phyloP scores from a whole-genome alignment of 768 basidiomycete genomes.

The Hysterangium stoloniferum region DNA sequence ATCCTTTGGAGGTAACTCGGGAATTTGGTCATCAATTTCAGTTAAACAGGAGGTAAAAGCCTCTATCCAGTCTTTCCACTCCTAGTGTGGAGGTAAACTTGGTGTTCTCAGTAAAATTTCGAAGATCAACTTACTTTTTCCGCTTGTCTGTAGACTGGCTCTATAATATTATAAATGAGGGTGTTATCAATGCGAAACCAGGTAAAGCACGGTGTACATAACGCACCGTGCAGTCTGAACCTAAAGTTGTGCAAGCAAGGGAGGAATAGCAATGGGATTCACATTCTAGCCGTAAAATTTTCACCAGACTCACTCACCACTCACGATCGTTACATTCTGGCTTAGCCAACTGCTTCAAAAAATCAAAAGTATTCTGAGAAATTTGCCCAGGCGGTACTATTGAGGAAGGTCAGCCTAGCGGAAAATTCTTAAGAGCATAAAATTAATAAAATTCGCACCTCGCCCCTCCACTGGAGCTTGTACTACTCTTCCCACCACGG shows the following conservation, averaged over 20 bases:
- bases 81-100: constrained; percentile 23
- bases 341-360: constrained; percentile 59
- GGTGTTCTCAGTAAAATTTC: neutral
- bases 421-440: neutral
- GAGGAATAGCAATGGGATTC: neutral
- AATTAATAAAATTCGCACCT: constrained; percentile 38
- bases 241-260: constrained; percentile 28
- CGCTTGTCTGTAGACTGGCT: constrained; percentile 71
- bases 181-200: neutral
- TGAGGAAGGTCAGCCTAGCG: neutral
- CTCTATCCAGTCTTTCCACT: constrained; percentile 83
- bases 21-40: constrained; percentile 76
- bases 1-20: constrained; percentile 85
- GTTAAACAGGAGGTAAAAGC: constrained; percentile 57
- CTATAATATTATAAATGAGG: constrained; percentile 26
- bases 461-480: constrained; percentile 78
- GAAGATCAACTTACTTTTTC: constrained; percentile 40
- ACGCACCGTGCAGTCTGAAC: constrained; percentile 73
- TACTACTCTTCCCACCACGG: constrained; percentile 68
- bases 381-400: constrained; percentile 79
- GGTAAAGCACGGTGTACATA: neutral
- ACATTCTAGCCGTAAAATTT: neutral
- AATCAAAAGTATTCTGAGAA: constrained; percentile 79
- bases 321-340: constrained; percentile 78
- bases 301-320: too few relatives aligned